Percentiles rank a stretch among this genome's conserved stretches.
Conservation (phyloP, 305 asterid species). For the Solanum hybrid region DNA sequence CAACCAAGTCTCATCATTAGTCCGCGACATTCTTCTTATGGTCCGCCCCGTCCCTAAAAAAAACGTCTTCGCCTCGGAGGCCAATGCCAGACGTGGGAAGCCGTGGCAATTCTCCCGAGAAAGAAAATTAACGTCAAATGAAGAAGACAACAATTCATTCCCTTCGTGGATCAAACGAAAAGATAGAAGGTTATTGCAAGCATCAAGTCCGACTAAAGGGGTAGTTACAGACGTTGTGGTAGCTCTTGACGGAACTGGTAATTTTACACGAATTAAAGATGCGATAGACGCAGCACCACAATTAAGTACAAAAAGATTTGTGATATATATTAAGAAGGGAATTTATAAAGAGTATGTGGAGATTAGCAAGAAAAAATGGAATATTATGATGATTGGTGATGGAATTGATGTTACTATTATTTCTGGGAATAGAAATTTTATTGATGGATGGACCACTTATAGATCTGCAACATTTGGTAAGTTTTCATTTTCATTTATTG, state of each 20-base stretch:
- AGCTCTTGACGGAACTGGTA: slow-evolving; percentile 65
- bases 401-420: slow-evolving; percentile 61
- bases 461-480: slow-evolving; percentile 79
- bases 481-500: slow-evolving; percentile 3
- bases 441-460: slow-evolving; percentile 75
- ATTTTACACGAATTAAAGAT: slow-evolving; percentile 34
- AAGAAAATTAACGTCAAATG: slow-evolving; percentile 21
- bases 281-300: slow-evolving; percentile 57
- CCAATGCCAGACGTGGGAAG: not conserved
- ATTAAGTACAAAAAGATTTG: slow-evolving; percentile 28
- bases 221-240: slow-evolving; percentile 44
- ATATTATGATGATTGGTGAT: slow-evolving; percentile 82
- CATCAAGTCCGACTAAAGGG: slow-evolving; percentile 4
- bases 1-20: slow-evolving; percentile 41
- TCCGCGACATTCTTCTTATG: slow-evolving; percentile 35
- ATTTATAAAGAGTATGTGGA: slow-evolving; percentile 70
- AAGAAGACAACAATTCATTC: not conserved
- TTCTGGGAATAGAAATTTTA: slow-evolving; percentile 50
- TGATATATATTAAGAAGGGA: slow-evolving; percentile 58
- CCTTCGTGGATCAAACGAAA: slow-evolving; percentile 51
- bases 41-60: slow-evolving; percentile 24
- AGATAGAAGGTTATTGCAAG: slow-evolving; percentile 45
- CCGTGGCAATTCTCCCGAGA: slow-evolving; percentile 15
- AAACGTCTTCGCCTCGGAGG: not conserved
- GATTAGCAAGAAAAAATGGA: slow-evolving; percentile 72